Evolutionary conservation across 1,284 basidiomycete genomes (phyloP).

Genomic region (Fomitopsis schrenkii): DNA sequence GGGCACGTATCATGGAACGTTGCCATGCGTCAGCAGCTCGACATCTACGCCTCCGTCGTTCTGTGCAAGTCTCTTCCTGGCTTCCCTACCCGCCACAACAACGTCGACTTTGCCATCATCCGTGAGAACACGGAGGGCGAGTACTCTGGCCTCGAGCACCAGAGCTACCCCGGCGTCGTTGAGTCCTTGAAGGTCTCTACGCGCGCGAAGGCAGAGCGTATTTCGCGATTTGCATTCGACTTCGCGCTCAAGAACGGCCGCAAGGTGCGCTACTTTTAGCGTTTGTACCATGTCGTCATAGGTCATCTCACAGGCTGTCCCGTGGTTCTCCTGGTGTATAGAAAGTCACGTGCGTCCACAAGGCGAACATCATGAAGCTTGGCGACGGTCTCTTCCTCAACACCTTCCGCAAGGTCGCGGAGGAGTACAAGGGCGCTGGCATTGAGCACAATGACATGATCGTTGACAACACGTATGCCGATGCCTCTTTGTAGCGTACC

Average conservation of each 20-base stretch:
- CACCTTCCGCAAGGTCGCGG: constrained; percentile 94
- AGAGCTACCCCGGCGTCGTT: constrained; percentile 97
- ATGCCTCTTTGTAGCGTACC: background rate
- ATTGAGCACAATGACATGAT: constrained; percentile 98
- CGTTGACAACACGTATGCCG: constrained; percentile 89
- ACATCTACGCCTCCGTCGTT: constrained; percentile 98
- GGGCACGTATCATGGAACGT: constrained; percentile 99
- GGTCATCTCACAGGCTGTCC: background rate
- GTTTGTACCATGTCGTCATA: constrained; percentile 3
- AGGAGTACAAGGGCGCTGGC: constrained; percentile 92
- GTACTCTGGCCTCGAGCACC: constrained; percentile 98
- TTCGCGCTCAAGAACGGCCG: constrained; percentile 98
- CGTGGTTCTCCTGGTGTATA: constrained; percentile 28
- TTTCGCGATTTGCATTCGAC: constrained; percentile 97
- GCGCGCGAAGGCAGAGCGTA: constrained; percentile 93
- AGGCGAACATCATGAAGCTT: constrained; percentile 99
- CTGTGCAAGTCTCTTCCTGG: constrained; percentile 99
- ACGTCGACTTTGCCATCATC: constrained; percentile 99
- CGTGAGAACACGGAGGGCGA: constrained; percentile 99
- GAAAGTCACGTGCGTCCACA: constrained; percentile 99
- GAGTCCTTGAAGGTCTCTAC: constrained; percentile 99
- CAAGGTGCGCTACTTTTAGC: constrained; percentile 54
- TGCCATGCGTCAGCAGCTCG: constrained; percentile 98
- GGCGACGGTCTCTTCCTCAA: constrained; percentile 99
- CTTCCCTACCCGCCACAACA: constrained; percentile 91